Base-by-base conservation (phyloP, 257 asterid species). In the Cordia subcordata region DNA sequence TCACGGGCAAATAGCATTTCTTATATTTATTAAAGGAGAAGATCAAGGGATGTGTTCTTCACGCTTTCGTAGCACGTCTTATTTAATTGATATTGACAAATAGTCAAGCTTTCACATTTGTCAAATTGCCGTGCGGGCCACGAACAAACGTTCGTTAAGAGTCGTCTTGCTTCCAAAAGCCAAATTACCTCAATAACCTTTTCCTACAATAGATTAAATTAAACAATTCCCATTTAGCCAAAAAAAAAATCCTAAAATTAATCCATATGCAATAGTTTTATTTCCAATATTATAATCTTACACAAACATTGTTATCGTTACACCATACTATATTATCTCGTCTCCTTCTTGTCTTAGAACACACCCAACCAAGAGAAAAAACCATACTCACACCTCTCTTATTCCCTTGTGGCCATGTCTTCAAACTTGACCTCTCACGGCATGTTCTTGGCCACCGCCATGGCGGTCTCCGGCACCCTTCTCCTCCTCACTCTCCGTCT, bases 401-500 rank as follows among this genome's bases (percentile, higher is more conserved):
- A 1, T 15, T 5, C 21, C 10, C 47, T 10, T 1, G 9, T 5
- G 16, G 35, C 53, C 19, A 13, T 80, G 90, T 75, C 83, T 61
- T 66, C 90, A 11, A 73, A 81, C 57, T 68, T 84, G 63, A 79
- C 79, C 22, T 80, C 95, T 54, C 87, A 82, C 52, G 86, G 91
- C 32, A 61, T 82, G 76, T 86, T 77, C 40, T 61, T 88, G 67
- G 96, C 89, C 46, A 86, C 96, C 1, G 96, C 95, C 72, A 80
- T 88, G 95, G 96, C 94, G 0, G 85, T 88, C 21, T 88, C 95
- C 75, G 96, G 91, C 72, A 86, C 96, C 12, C 75, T 86, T 63
- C 82, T 88, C 49, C 83, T 88, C 46, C 77, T 88, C 4, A 90
- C 94, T 40, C 52, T 79, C 11, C 88, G 91, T 35, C 84, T 78